Conservation (phyloP, 495 filamentous ascomycete species). For the Barbatosphaeria neglecta region DNA sequence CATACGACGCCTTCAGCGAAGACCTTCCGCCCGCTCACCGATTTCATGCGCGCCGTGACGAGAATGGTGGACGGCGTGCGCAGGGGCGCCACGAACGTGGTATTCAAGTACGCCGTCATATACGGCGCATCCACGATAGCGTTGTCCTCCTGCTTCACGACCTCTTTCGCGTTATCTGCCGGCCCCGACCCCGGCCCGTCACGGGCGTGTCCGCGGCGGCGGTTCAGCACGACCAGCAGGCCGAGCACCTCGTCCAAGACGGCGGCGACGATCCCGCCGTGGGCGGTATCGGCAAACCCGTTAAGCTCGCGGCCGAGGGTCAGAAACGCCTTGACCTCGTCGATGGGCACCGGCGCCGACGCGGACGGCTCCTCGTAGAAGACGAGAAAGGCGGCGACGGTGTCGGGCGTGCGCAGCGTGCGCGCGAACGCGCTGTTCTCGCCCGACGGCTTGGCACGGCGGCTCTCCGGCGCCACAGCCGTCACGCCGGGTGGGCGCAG, state of each 20-base stretch:
- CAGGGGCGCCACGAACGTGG: conserved; percentile 42
- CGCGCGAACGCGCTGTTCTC: conserved; percentile 46
- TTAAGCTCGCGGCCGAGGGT: conserved; percentile 45
- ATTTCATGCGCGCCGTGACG: conserved; percentile 29
- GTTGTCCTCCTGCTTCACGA: no score
- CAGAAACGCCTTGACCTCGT: conserved; percentile 33
- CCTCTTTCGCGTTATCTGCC: no score
- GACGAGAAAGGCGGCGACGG: conserved; percentile 38
- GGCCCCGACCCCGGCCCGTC: no score
- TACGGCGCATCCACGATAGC: conserved; percentile 8
- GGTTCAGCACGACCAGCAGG: conserved; percentile 35
- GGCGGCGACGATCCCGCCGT: conserved; percentile 50
- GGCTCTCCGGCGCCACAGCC: conserved; percentile 24
- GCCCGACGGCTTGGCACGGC: conserved; percentile 25
- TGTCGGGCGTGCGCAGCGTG: conserved; percentile 40
- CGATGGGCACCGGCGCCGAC: conserved; percentile 16
- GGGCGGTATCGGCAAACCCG: conserved; percentile 43
- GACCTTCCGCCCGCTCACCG: conserved; percentile 34
- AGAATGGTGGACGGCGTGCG: conserved; percentile 40
- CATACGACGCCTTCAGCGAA: conserved; percentile 29
- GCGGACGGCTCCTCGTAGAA: conserved; percentile 22
- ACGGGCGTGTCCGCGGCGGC: conserved; percentile 1
- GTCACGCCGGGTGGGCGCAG: conserved; percentile 28
- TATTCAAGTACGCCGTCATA: conserved; percentile 50
- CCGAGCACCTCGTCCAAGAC: conserved; percentile 46